Conservation (phyloP, 108 stramenopile genomes). For the Skeletonema grethae region DNA sequence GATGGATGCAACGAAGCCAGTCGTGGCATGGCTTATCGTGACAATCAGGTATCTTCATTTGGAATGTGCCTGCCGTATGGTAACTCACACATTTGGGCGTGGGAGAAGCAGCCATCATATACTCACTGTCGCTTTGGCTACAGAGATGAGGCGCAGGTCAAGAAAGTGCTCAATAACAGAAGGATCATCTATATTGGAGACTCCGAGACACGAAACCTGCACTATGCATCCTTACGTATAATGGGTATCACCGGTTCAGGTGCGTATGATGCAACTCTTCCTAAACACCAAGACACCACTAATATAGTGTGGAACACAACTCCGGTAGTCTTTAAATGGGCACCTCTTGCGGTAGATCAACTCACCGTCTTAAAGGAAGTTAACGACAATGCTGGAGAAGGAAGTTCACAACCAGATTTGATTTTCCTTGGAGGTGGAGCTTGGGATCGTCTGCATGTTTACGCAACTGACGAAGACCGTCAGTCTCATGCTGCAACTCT, state of each 20-base stretch:
- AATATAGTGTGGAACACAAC: conserved; percentile 45
- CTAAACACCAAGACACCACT: conserved; percentile 63
- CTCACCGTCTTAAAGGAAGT: conserved; percentile 48
- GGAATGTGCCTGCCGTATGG: conserved; percentile 61
- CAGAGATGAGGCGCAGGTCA: conserved; percentile 57
- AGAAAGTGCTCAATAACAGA: conserved; percentile 53
- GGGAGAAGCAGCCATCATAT: conserved; percentile 54
- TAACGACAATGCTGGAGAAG: conserved; percentile 13
- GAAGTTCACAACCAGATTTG: conserved; percentile 46
- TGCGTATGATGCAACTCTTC: conserved; percentile 70
- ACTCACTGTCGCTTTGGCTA: conserved; percentile 75
- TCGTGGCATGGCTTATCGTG: conserved; percentile 67
- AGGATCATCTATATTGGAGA: conserved; percentile 80
- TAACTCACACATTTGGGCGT: conserved; percentile 65
- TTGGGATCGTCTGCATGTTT: conserved; percentile 78
- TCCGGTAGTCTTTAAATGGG: conserved; percentile 75
- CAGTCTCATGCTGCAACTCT: conserved; percentile 48
- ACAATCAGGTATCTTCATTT: conserved; percentile 53
- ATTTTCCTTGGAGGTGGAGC: conserved; percentile 84
- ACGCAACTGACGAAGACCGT: conserved; percentile 63
- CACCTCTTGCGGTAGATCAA: conserved; percentile 68
- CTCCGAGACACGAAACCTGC: conserved; percentile 76
- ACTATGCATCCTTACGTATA: conserved; percentile 67
- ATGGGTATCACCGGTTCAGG: conserved; percentile 70
- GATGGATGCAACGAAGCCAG: conserved; percentile 82